Percentiles rank a stretch among this genome's conserved stretches.
Conservation (phyloP, 2,329 filamentous ascomycete species). For the Cryphonectria carpinicola region DNA sequence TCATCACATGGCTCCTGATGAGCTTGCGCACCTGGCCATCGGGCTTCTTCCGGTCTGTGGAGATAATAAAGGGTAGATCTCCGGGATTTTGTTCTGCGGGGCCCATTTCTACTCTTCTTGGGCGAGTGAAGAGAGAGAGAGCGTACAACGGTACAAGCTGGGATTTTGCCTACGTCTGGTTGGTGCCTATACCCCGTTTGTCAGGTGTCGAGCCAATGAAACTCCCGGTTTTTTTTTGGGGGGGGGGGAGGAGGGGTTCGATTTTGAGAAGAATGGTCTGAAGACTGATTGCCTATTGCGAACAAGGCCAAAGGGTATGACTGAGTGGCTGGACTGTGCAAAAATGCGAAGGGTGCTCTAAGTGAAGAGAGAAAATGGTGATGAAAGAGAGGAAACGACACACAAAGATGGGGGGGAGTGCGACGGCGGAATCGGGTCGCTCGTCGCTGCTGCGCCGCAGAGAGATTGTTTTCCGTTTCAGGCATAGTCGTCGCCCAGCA, state of each 20-base stretch:
- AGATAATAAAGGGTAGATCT: slow-evolving; percentile 38
- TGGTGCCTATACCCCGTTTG: too few species aligned
- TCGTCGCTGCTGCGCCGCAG: not conserved
- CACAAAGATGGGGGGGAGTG: too few species aligned
- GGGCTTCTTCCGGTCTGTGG: slow-evolving; percentile 35
- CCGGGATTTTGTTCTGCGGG: not conserved
- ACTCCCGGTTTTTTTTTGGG: not conserved
- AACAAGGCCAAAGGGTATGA: not conserved
- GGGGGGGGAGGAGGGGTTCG: too few species aligned
- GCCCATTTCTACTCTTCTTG: not conserved
- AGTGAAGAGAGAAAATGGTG: not conserved
- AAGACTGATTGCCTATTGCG: not conserved
- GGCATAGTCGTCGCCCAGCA: slow-evolving; percentile 6
- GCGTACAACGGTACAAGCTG: not conserved
- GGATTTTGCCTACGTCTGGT: not conserved
- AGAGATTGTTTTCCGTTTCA: slow-evolving; percentile 21
- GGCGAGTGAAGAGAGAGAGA: not conserved
- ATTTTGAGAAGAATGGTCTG: not conserved
- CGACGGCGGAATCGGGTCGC: not conserved
- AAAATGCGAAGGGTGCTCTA: not conserved
- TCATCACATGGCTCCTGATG: slow-evolving; percentile 48
- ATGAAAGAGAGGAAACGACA: not conserved
- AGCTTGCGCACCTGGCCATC: slow-evolving; percentile 40
- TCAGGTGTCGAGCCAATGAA: not conserved
- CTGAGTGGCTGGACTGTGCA: not conserved